phyloP scores from a whole-genome alignment of 768 basidiomycete genomes.

The Pholiota conissans region DNA sequence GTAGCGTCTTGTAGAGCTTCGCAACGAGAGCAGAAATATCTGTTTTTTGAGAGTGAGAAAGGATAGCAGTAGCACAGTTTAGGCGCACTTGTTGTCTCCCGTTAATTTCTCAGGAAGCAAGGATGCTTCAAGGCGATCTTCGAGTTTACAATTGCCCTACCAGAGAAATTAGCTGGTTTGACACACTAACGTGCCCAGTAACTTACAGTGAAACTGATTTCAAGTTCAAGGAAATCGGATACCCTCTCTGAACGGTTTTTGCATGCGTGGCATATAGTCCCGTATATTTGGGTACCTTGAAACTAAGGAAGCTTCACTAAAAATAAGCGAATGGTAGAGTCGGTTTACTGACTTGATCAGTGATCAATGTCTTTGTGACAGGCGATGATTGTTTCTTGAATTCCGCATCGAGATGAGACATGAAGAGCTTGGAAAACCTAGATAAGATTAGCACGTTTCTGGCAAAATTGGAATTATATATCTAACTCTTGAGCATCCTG shows the following conservation, averaged over 20 bases:
- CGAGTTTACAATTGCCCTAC: constrained; percentile 71
- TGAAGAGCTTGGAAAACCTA: constrained; percentile 94
- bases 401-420: constrained; percentile 84
- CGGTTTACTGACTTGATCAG: constrained; percentile 55
- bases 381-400: constrained; percentile 79
- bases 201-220: constrained; percentile 76
- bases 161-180: neutral
- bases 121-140: constrained; percentile 66
- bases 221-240: constrained; percentile 84
- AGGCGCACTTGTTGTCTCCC: constrained; percentile 75
- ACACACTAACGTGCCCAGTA: neutral
- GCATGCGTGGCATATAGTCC: constrained; percentile 77
- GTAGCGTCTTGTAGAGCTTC: constrained; percentile 73
- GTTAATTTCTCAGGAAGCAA: constrained; percentile 71
- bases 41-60: constrained; percentile 25
- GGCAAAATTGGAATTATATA: constrained; percentile 1
- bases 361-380: constrained; percentile 64
- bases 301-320: constrained; percentile 50
- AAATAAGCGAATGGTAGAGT: neutral
- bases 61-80: neutral
- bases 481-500: constrained; percentile 96
- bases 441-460: constrained; percentile 8
- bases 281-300: constrained; percentile 82
- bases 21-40: constrained; percentile 83
- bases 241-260: constrained; percentile 63